Evolutionary conservation across 2,329 filamentous ascomycete species (phyloP), one percentile per base, ranked within the genome.

Genomic region (Fusarium ambrosium): DNA sequence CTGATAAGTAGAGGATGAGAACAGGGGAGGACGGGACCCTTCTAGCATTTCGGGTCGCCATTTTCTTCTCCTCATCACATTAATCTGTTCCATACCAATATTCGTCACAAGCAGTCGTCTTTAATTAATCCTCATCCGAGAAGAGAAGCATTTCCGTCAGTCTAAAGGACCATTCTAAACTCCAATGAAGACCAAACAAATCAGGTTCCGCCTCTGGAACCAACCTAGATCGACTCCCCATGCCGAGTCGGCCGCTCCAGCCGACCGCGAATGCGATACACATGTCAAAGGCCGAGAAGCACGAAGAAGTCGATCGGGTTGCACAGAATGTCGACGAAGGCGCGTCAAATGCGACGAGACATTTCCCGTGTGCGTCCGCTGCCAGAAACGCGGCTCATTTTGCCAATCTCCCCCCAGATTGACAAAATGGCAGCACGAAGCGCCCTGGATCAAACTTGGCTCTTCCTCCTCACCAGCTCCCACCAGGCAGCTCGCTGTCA

Each of bases 321-420:
- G 60, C 41, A 43, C n/a, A 16, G 60, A 43, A 20, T 62, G 60
- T 29, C 37, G 41, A 62, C 9, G n/a, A 7, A 48, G 60, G 29
- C 60, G 60, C 13, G 60, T 62, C 24, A 62, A 62, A 24, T 62
- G 60, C 29, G 60, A 62, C 24, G 60, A 62, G 29, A 62, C 60
- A 16, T 62, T 51, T 34, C 60, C 60, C 24, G 60, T 62, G 20
- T 48, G 60, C 27, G 4, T 62, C 18, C 60, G 39, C n/a, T 62
- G 60, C 14, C 60, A 62, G 29, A 41, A 41, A n/a, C 37, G 60
- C 37, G 60, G 60, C 16, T 20, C 37, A 6, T 24, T 62, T 27
- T 62, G 60, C 27, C 37, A 29, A n/a, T 22, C 39, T 24, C 13
- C n/a, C 41, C 22, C 60, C 5, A 41, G 39, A 13, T 24, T n/a